Evolutionary conservation across 352 stramenopile genomes (phyloP).

Genomic region (Blastocystis sp.): DNA sequence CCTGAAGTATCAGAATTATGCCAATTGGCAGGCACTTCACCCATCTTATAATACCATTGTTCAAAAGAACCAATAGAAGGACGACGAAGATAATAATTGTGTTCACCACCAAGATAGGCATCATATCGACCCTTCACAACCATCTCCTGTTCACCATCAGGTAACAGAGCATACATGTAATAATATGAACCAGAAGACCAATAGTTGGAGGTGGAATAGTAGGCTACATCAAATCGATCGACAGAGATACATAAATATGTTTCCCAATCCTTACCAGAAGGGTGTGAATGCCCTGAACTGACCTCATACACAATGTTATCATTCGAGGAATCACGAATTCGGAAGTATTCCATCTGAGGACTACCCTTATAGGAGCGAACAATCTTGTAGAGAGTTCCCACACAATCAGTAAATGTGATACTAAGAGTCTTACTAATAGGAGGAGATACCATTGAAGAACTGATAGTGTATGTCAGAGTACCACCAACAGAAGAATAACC

Average conservation of each 20-base stretch:
- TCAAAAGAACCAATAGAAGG: neutral
- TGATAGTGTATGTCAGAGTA: neutral
- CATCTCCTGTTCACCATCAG: neutral
- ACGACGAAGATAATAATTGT: neutral
- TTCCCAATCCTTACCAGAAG: neutral
- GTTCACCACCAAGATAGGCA: neutral
- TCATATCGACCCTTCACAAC: neutral
- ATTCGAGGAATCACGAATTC: neutral
- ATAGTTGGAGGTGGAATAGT: neutral
- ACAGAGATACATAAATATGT: neutral
- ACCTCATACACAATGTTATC: neutral
- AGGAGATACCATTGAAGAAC: neutral
- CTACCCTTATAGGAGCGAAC: neutral
- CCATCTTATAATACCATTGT: conserved; percentile 52
- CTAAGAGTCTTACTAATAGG: neutral
- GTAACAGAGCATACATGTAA: neutral
- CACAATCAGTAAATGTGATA: neutral
- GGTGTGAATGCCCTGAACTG: neutral
- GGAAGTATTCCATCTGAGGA: neutral
- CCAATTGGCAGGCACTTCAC: neutral
- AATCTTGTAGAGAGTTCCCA: neutral
- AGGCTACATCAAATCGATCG: neutral
- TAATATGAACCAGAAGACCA: conserved; percentile 2
- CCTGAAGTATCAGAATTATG: neutral
- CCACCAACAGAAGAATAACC: neutral